phyloP scores from a whole-genome alignment of 805 yeast genomes.

The Ascoidea asiatica region DNA sequence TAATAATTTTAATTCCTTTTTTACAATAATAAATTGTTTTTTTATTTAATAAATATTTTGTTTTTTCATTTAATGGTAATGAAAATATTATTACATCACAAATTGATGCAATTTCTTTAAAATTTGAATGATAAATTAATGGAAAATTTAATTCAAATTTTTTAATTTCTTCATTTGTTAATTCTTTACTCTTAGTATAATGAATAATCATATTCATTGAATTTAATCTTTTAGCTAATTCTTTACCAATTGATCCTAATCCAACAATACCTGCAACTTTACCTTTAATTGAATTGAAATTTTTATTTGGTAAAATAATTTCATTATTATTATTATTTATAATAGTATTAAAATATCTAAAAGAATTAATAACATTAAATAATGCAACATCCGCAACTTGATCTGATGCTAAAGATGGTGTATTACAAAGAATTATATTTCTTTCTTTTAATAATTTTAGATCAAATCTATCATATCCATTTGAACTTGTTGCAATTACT shows the following conservation, averaged over 20 bases:
- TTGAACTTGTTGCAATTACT: not conserved
- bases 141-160: slow-evolving; percentile 1
- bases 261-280: slow-evolving; percentile 33
- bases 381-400: not conserved
- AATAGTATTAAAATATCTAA: not conserved
- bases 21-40: slow-evolving; percentile 57
- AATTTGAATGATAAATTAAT: slow-evolving; percentile 11
- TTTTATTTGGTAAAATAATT: not conserved
- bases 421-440: not conserved
- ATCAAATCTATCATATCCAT: not conserved
- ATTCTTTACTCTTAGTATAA: slow-evolving; percentile 27
- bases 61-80: slow-evolving; percentile 25
- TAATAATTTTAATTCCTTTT: slow-evolving; percentile 60
- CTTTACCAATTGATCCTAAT: slow-evolving; percentile 31
- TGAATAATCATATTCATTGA: slow-evolving; percentile 28
- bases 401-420: not conserved
- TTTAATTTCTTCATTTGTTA: slow-evolving; percentile 18
- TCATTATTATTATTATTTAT: not conserved
- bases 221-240: slow-evolving; percentile 27
- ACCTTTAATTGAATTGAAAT: slow-evolving; percentile 13
- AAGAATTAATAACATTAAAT: not conserved
- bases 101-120: slow-evolving; percentile 16
- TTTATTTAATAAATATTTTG: slow-evolving; percentile 25
- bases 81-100: slow-evolving; percentile 21
- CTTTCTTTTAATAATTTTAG: too few species aligned